Percentiles rank a stretch among this genome's conserved stretches.
Conservation (phyloP, 2,329 filamentous ascomycete species). For the Talaromyces sp. region DNA sequence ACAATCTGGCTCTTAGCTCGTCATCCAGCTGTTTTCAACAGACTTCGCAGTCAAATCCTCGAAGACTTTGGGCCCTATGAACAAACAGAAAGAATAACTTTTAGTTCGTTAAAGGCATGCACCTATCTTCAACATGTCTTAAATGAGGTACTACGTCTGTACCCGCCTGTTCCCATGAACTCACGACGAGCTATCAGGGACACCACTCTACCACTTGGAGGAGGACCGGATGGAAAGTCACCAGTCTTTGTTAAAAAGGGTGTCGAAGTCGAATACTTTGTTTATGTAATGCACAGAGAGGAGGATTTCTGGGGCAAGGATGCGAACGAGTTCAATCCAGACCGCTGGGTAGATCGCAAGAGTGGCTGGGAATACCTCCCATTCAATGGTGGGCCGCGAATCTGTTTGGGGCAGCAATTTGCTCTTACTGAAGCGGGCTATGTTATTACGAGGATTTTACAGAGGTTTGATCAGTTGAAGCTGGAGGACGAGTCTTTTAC, state of each 20-base stretch:
- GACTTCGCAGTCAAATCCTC: slow-evolving; percentile 28
- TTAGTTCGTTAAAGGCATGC: slow-evolving; percentile 25
- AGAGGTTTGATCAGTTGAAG: neutral
- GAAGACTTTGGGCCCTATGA: slow-evolving; percentile 16
- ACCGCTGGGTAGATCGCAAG: slow-evolving; percentile 51
- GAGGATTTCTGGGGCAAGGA: slow-evolving; percentile 50
- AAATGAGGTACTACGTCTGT: slow-evolving; percentile 44
- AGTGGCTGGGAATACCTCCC: slow-evolving; percentile 45
- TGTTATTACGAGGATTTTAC: neutral
- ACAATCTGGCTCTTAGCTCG: slow-evolving; percentile 40
- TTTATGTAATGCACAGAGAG: slow-evolving; percentile 68
- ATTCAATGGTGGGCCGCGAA: slow-evolving; percentile 30
- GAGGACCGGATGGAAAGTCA: slow-evolving; percentile 36
- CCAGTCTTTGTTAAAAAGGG: slow-evolving; percentile 67
- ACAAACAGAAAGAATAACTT: slow-evolving; percentile 30
- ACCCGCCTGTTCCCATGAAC: slow-evolving; percentile 51
- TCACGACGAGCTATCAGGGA: slow-evolving; percentile 45
- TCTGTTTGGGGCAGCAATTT: slow-evolving; percentile 27
- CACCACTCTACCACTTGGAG: slow-evolving; percentile 17
- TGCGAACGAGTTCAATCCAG: slow-evolving; percentile 48
- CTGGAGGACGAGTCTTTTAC: neutral
- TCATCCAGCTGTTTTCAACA: slow-evolving; percentile 28
- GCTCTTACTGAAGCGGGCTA: neutral
- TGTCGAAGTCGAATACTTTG: slow-evolving; percentile 61
- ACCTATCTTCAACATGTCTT: slow-evolving; percentile 20